These are phyloP conservation scores for Cystofilobasidium macerans DNA, from an alignment of 768 basidiomycete genomes.

Conservation along the genomic window DNA sequence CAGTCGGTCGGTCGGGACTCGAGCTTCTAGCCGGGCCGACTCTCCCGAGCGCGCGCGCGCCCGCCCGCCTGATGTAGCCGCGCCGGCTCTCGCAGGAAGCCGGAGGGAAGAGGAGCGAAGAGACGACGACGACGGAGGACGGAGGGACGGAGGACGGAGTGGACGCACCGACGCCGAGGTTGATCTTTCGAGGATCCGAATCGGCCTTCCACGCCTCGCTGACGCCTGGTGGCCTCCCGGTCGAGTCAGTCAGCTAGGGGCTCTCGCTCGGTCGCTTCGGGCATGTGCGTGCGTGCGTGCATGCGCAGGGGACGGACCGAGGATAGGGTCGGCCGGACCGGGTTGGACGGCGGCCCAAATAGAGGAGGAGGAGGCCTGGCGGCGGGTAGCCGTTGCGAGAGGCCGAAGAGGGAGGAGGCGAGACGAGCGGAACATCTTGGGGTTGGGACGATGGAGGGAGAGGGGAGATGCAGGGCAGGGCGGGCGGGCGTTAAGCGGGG, in stretches of 20 bases:
- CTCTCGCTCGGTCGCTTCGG: not conserved
- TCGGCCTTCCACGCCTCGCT: constrained; percentile 96
- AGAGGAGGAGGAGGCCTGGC: constrained; percentile 41
- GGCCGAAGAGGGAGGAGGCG: not conserved
- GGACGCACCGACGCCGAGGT: constrained; percentile 96
- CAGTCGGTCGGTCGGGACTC: too few species aligned
- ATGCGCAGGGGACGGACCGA: constrained; percentile 47
- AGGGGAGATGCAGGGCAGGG: not conserved
- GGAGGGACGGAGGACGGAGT: too few species aligned
- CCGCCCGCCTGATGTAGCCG: too few species aligned
- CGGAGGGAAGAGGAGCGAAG: not conserved
- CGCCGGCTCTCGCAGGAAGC: not conserved
- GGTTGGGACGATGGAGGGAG: not conserved
- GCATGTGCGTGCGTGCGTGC: not conserved
- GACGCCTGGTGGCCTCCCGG: too few species aligned
- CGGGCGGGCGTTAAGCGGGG: too few species aligned
- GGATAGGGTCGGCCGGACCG: constrained; percentile 86
- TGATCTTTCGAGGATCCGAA: constrained; percentile 83
- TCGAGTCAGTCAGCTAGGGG: not conserved
- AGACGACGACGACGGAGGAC: too few species aligned
- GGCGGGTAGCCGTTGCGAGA: not conserved
- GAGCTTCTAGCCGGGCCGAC: too few species aligned
- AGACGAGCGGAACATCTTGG: too few species aligned
- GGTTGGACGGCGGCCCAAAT: constrained; percentile 72
- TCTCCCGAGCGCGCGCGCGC: too few species aligned